Evolutionary conservation across 805 yeast genomes (phyloP).

Genomic region (Kazachstania viticola): DNA sequence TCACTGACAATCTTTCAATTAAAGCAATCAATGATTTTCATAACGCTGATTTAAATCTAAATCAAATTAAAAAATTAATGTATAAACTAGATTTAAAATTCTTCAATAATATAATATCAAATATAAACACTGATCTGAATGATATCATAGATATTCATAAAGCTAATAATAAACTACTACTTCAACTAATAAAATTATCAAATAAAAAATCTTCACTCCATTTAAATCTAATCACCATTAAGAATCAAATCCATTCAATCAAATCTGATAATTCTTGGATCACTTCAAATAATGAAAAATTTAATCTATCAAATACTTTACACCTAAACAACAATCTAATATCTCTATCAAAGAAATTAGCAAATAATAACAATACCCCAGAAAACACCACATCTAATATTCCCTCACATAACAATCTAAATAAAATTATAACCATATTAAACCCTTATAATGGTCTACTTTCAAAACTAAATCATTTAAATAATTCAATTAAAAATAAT

Average conservation of each 20-base stretch:
- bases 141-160: slow-evolving; percentile 23
- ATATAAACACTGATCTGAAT: slow-evolving; percentile 14
- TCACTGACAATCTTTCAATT: slow-evolving; percentile 15
- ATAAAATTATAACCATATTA: too few species aligned
- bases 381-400: too few species aligned
- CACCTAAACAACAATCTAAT: neutral
- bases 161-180: slow-evolving; percentile 20
- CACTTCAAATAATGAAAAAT: neutral
- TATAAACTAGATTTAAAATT: slow-evolving; percentile 20
- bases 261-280: neutral
- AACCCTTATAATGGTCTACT: slow-evolving; percentile 3
- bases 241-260: neutral
- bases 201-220: neutral
- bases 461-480: neutral
- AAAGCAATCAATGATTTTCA: slow-evolving; percentile 15
- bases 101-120: slow-evolving; percentile 11
- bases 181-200: neutral
- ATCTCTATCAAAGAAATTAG: neutral
- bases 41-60: slow-evolving; percentile 4
- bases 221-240: neutral
- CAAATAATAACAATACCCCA: neutral
- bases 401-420: too few species aligned
- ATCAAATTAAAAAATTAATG: slow-evolving; percentile 9
- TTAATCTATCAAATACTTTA: neutral
- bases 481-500: neutral